Conservation (phyloP, 305 asterid species). For the Plantago lanceolata region DNA sequence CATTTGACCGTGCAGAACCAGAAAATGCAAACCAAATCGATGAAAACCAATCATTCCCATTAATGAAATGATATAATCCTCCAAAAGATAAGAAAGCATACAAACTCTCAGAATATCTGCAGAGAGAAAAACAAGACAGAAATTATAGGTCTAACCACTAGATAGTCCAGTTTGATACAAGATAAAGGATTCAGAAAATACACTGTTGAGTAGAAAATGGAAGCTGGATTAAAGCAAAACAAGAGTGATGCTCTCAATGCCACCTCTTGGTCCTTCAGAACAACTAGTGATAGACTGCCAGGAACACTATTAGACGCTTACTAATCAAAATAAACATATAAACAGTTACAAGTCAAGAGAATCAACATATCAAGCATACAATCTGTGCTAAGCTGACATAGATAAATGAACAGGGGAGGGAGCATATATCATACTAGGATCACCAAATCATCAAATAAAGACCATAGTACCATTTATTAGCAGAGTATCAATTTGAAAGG, state of each 20-base stretch:
- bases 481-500: neutral
- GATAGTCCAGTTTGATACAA: constrained; percentile 11
- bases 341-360: neutral
- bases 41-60: constrained; percentile 46
- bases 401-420: no score
- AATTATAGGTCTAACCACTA: constrained; percentile 24
- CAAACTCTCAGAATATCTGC: constrained; percentile 90
- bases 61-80: constrained; percentile 60
- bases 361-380: neutral
- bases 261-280: constrained; percentile 62
- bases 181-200: constrained; percentile 36
- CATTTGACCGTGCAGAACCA: constrained; percentile 84
- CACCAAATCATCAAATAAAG: no score
- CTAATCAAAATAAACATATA: neutral
- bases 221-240: constrained; percentile 97
- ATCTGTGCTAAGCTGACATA: no score
- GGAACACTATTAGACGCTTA: constrained; percentile 4
- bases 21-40: constrained; percentile 75
- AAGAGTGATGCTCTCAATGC: constrained; percentile 78
- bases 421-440: no score
- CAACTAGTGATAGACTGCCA: constrained; percentile 65
- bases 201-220: constrained; percentile 94
- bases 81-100: constrained; percentile 77
- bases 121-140: constrained; percentile 11
- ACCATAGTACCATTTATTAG: neutral